These are phyloP conservation scores for Ormosia semicastrata DNA, from an alignment of 306 rosid genomes.

Conservation along the genomic window DNA sequence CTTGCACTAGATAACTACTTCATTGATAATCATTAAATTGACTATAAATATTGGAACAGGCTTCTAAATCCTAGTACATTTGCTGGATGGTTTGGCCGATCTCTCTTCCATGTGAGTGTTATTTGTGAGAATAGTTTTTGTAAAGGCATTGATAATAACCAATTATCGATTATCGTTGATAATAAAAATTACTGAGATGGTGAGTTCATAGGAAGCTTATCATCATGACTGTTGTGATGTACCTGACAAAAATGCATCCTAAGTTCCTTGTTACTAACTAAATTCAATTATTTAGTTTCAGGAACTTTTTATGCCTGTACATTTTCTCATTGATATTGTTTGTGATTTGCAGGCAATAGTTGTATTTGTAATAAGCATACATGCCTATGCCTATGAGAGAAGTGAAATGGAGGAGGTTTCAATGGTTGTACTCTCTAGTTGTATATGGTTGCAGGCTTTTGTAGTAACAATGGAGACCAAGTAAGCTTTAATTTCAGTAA, in stretches of 20 bases:
- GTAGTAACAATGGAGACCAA: conserved; percentile 88
- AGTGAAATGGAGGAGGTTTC: conserved; percentile 91
- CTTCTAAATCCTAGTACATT: conserved; percentile 95
- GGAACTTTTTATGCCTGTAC: conserved; percentile 7
- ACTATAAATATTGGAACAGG: conserved; percentile 50
- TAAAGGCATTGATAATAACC: background rate
- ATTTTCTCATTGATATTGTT: conserved; percentile 23
- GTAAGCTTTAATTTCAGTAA: conserved; percentile 50
- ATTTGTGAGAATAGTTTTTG: conserved; percentile 17
- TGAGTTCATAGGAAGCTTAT: conserved; percentile 2
- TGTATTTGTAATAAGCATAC: conserved; percentile 82
- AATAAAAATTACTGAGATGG: conserved; percentile 12
- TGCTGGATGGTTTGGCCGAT: conserved; percentile 98
- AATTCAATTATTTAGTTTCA: conserved; percentile 10
- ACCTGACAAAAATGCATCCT: background rate
- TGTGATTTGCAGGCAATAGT: conserved; percentile 71
- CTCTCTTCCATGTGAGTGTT: conserved; percentile 91
- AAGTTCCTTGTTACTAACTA: conserved; percentile 5
- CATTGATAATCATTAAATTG: conserved; percentile 13
- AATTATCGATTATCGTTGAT: background rate
- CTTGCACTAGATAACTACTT: conserved; percentile 9
- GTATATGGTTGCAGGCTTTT: conserved; percentile 98
- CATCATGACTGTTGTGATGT: background rate
- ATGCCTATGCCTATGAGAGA: conserved; percentile 85
- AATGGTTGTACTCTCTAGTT: conserved; percentile 94